A percentile compares a stretch with the other conserved stretches of the same genome.
Evolutionary conservation across 208 protist genomes (phyloP).

Genomic region (Leishmania tarentolae): DNA sequence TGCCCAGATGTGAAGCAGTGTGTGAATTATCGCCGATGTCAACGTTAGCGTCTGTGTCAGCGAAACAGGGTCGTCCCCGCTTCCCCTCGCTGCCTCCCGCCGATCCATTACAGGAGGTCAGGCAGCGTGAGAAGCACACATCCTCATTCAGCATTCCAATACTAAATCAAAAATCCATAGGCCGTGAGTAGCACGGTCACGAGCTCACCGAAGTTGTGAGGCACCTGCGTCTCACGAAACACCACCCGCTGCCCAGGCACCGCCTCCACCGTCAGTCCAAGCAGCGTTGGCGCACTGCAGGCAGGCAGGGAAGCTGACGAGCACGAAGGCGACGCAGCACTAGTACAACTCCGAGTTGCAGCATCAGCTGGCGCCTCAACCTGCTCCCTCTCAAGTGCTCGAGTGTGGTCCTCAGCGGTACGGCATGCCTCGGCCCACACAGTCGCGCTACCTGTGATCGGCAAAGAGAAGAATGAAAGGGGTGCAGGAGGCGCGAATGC

Average conservation of each 20-base stretch:
- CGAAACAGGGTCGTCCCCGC: background rate
- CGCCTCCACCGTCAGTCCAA: conserved; percentile 35
- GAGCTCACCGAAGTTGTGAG: conserved; percentile 61
- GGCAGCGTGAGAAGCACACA: conserved; percentile 54
- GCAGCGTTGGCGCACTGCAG: conserved; percentile 51
- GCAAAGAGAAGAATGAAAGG: background rate
- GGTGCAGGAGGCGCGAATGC: background rate
- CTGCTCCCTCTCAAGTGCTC: background rate
- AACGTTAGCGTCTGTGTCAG: background rate
- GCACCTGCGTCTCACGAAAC: conserved; percentile 36
- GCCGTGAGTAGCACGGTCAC: conserved; percentile 56
- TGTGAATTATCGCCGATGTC: background rate
- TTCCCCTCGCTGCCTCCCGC: background rate
- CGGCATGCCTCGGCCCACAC: background rate
- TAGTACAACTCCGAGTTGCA: background rate
- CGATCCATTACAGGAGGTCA: conserved; percentile 1
- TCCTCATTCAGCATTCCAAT: conserved; percentile 61
- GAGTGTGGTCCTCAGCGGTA: background rate
- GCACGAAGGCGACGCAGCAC: background rate
- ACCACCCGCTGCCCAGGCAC: conserved; percentile 20
- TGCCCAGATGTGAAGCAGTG: background rate
- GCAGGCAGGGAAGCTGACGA: background rate
- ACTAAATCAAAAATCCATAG: conserved; percentile 70
- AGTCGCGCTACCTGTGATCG: background rate
- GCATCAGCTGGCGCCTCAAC: background rate